Base-by-base conservation (phyloP, 2,329 filamentous ascomycete genomes). In the Cladophialophora carrionii region DNA sequence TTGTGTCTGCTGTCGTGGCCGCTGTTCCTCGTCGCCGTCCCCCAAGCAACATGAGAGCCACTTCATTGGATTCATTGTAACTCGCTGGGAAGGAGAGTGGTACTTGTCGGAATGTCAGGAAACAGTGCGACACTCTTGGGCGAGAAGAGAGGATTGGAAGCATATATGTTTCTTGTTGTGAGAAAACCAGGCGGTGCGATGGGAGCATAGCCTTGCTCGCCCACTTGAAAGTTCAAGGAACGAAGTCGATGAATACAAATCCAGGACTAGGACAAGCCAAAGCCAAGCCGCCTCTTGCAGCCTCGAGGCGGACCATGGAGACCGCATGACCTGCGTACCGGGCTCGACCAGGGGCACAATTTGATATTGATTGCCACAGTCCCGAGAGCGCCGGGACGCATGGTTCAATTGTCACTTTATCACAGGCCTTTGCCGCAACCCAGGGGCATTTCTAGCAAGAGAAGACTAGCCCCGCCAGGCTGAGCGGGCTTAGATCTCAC, bases 401-500 rank as follows among this genome's bases (percentile, higher is more conserved):
- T 17, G 52, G 9, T 29, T 22, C 29, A 55, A 1, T 2, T 22
- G n/a, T 2, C 22, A n/a, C 41, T 58, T 17, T 32, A 17, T 43
- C 52, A 29, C 46, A 53, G 24, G n/a, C 48, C 17, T 61, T 43
- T 26, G 12, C 6, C 6, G 1, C 4, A 20, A 20, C 17, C 22
- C 14, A 48, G 20, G 8, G n/a, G 31, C 31, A 7, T 7, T 41
- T 20, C 48, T 29, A 32, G 20, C 48, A 14, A 31, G 12, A 53
- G 32, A 53, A 20, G 46, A 31, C 20, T 31, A 22, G 41, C 26
- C 1, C 34, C 48, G 31, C 41, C 37, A 43, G 43, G 56, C 41
- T 46, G n/a, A 49, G 43, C 57, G 31, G 48, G 57, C 57, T 41
- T 41, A 61, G 57, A 58, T 53, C 48, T 61, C 20, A 52, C 57